Percentiles rank a stretch among this genome's conserved stretches.
Conservation (phyloP, 2,329 filamentous ascomycete species). For the Sporothrix mexicana region DNA sequence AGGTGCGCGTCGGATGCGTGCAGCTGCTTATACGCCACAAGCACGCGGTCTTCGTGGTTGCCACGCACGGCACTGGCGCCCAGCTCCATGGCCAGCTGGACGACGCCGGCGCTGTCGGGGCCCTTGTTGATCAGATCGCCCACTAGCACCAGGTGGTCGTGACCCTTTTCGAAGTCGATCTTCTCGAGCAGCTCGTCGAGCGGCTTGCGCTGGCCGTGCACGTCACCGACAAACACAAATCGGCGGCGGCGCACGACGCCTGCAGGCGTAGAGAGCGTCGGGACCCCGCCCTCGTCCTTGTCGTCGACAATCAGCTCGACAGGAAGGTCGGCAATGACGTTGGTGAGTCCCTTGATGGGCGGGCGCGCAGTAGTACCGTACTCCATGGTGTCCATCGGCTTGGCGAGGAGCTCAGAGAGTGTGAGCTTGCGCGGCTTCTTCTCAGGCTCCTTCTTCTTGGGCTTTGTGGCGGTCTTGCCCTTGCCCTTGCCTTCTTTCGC, state of each 20-base stretch:
- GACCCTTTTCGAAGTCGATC: slow-evolving; percentile 62
- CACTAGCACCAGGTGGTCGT: slow-evolving; percentile 76
- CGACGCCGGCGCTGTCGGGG: slow-evolving; percentile 78
- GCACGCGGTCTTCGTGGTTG: slow-evolving; percentile 87
- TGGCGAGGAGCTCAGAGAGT: slow-evolving; percentile 12
- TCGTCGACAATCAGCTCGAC: slow-evolving; percentile 40
- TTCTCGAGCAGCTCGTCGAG: slow-evolving; percentile 70
- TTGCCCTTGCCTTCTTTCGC: neutral
- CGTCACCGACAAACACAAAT: slow-evolving; percentile 85
- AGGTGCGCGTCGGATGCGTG: neutral
- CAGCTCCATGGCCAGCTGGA: slow-evolving; percentile 74
- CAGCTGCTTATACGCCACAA: slow-evolving; percentile 64
- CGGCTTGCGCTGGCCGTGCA: slow-evolving; percentile 82
- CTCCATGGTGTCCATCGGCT: slow-evolving; percentile 34
- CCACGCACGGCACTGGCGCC: slow-evolving; percentile 84
- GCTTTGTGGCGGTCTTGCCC: neutral
- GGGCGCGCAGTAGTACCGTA: slow-evolving; percentile 52
- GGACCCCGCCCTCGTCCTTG: slow-evolving; percentile 37
- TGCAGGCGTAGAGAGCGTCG: slow-evolving; percentile 43
- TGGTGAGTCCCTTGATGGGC: slow-evolving; percentile 43
- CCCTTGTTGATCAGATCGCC: slow-evolving; percentile 88
- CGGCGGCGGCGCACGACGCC: slow-evolving; percentile 51
- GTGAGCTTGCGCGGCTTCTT: neutral
- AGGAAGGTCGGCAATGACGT: slow-evolving; percentile 44
- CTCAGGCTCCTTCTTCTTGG: neutral